A percentile compares a stretch with the other conserved stretches of the same genome.
Conservation (phyloP, 2,329 filamentous ascomycete species). For the Claviceps spartinae region DNA sequence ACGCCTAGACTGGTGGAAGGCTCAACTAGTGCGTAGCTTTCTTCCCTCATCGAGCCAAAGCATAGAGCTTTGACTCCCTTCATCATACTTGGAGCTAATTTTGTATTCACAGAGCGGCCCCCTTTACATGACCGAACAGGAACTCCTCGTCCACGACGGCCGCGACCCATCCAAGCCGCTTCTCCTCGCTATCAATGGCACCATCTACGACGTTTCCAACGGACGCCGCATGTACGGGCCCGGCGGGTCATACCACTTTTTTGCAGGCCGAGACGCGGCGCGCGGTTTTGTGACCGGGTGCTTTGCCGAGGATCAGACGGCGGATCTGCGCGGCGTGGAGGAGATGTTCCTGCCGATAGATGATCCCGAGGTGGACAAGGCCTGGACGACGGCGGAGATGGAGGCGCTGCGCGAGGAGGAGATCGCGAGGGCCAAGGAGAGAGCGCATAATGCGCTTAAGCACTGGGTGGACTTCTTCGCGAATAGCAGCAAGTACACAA, state of each 20-base stretch:
- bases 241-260: conserved; percentile 75
- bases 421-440: conserved; percentile 45
- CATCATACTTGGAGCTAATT: too few species aligned
- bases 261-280: conserved; percentile 74
- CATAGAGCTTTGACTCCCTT: too few species aligned
- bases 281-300: conserved; percentile 88
- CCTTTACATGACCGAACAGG: conserved; percentile 55
- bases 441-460: conserved; percentile 53
- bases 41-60: not conserved
- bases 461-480: conserved; percentile 79
- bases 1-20: conserved; percentile 42
- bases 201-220: conserved; percentile 69
- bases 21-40: conserved; percentile 39
- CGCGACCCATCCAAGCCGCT: conserved; percentile 60
- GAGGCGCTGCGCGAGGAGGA: conserved; percentile 46
- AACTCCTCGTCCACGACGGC: conserved; percentile 69
- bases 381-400: conserved; percentile 42
- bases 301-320: conserved; percentile 71
- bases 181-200: conserved; percentile 81
- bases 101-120: conserved; percentile 35
- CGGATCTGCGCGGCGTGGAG: conserved; percentile 78
- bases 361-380: conserved; percentile 45
- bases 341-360: conserved; percentile 63
- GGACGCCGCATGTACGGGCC: conserved; percentile 62
- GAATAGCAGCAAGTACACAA: conserved; percentile 66